Conservation (phyloP, 2,329 filamentous ascomycete genomes). For the Epichloe hybrida region DNA sequence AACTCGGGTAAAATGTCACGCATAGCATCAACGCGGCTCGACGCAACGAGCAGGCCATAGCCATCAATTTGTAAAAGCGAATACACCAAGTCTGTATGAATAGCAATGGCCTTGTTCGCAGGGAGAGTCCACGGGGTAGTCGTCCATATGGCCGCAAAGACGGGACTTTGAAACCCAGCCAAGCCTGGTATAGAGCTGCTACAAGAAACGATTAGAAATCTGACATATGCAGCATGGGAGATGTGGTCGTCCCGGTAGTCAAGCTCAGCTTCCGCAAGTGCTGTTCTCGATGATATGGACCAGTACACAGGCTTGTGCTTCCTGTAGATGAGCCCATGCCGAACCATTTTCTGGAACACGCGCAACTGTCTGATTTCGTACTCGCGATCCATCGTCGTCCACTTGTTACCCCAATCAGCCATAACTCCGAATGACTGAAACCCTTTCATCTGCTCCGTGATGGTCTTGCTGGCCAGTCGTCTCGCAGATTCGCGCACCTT, state of each 20-base stretch:
- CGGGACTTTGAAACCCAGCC: constrained; percentile 26
- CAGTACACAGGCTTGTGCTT: constrained; percentile 77
- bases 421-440: constrained; percentile 67
- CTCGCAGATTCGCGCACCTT: constrained; percentile 52
- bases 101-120: constrained; percentile 78
- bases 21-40: constrained; percentile 51
- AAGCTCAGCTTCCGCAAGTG: constrained; percentile 71
- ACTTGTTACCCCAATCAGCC: constrained; percentile 65
- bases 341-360: constrained; percentile 64
- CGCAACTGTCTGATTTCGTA: constrained; percentile 65
- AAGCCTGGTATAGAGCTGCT: constrained; percentile 21
- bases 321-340: constrained; percentile 60
- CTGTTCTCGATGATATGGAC: constrained; percentile 67
- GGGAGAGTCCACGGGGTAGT: constrained; percentile 97
- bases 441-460: constrained; percentile 58
- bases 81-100: constrained; percentile 65
- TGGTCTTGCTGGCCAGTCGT: constrained; percentile 51
- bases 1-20: constrained; percentile 36
- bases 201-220: constrained; percentile 51
- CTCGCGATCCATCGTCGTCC: constrained; percentile 64
- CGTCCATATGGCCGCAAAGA: constrained; percentile 92
- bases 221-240: constrained; percentile 64
- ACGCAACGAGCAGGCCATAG: constrained; percentile 57
- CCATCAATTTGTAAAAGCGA: constrained; percentile 44
- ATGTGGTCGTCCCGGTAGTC: constrained; percentile 68